Evolutionary conservation across 2,329 filamentous ascomycete species (phyloP), one percentile per base, ranked within the genome.

Genomic region (Aspergillus versicolor): DNA sequence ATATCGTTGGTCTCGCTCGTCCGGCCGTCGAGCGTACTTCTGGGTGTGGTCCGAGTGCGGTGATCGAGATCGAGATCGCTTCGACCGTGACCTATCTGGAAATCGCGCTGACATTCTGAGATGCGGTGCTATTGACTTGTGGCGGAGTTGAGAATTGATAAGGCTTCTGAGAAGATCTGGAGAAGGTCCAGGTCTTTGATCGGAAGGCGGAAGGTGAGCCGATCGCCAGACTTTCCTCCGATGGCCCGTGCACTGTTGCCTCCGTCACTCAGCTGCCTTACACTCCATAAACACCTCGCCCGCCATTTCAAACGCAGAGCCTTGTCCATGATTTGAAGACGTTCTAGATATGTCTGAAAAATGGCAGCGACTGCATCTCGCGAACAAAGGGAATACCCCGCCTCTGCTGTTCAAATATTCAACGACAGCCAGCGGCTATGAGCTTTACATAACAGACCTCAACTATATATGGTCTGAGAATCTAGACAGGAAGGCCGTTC

Each of bases 371-470:
- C 62, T 79, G 19, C 66, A 63, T 34, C 60, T 72, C 17, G 52
- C 65, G 15, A 62, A 61, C 19, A 56, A 63, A 9, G 57, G 60
- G 49, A 43, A 57, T 40, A 50, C 66, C 4, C 76, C 76, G 15
- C 70, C 72, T 9, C 69, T 79, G 21, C 70, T 78, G 11, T 75
- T 72, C 59, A 73, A 68, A 51, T 77, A 73, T 54, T 63, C 60
- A 12, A 64, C 68, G 56, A 66, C 67, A 27, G 56, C 64, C 24
- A 61, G 68, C 46, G 77, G 77, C 54, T 86, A 86, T 67, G 75
- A 74, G 13, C 67, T 87, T 19, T 76, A 77, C 60, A 67, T 87
- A 19, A 87, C 84, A 21, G 85, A 87, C 65, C 73, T 87, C 40
- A 81, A 77, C 60, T 75, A 79, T 58, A 73, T 88, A 21, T 88